Percentiles rank a stretch among this genome's conserved stretches.
phyloP scores from a whole-genome alignment of 768 basidiomycete species.

The Pleurotus tuber-regium region DNA sequence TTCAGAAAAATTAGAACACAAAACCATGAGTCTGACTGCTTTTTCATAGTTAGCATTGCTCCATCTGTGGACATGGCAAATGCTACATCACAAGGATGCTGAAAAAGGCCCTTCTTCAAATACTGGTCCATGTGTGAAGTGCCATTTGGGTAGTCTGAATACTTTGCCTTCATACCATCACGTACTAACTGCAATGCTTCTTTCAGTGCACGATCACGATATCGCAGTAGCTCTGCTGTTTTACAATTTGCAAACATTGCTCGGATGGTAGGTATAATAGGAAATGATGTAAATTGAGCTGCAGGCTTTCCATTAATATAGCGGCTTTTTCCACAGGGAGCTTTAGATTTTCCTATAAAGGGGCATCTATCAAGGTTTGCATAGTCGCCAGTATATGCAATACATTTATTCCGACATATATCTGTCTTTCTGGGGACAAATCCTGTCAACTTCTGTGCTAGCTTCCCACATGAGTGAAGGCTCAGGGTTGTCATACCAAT shows the following conservation, averaged over 20 bases:
- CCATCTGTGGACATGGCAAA: slow-evolving; percentile 26
- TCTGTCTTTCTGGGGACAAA: slow-evolving; percentile 15
- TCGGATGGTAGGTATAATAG: slow-evolving; percentile 21
- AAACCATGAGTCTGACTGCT: slow-evolving; percentile 27
- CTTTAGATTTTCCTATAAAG: slow-evolving; percentile 11
- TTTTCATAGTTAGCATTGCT: slow-evolving; percentile 31
- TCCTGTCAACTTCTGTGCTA: slow-evolving; percentile 16
- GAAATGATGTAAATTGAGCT: slow-evolving; percentile 21
- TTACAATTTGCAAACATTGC: slow-evolving; percentile 27
- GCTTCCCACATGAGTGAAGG: slow-evolving; percentile 14
- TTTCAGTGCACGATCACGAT: slow-evolving; percentile 21
- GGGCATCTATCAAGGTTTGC: slow-evolving; percentile 11
- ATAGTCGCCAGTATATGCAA: slow-evolving; percentile 23
- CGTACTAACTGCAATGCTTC: slow-evolving; percentile 17
- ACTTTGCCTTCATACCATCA: slow-evolving; percentile 13
- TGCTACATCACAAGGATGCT: slow-evolving; percentile 21
- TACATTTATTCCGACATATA: slow-evolving; percentile 24
- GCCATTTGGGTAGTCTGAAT: slow-evolving; percentile 25
- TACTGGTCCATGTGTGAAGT: slow-evolving; percentile 19
- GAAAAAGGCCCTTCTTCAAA: slow-evolving; percentile 18
- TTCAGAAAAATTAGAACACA: slow-evolving; percentile 22
- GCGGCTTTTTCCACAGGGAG: slow-evolving; percentile 8
- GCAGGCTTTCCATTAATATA: slow-evolving; percentile 12
- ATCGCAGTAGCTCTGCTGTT: slow-evolving; percentile 18
- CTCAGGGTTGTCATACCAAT: slow-evolving; percentile 18